These are phyloP conservation scores for Debaryomyces robertsiae DNA, from an alignment of 1,139 yeast species.

Conservation along the genomic window DNA sequence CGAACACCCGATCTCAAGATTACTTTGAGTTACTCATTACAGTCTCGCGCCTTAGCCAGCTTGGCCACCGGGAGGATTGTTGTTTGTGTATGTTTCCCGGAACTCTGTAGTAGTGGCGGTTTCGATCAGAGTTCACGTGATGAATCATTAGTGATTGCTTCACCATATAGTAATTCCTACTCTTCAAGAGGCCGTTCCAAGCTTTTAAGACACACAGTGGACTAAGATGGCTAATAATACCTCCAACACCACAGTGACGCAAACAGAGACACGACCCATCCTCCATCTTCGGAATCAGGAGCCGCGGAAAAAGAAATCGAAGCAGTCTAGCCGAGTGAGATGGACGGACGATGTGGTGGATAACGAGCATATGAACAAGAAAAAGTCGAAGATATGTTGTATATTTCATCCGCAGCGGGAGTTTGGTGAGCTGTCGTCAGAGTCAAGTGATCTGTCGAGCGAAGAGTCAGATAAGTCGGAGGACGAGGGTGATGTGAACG, in stretches of 20 bases:
- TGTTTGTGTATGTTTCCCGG: not conserved
- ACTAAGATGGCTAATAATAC: constrained; percentile 1
- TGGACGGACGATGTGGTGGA: constrained; percentile 90
- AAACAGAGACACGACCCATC: constrained; percentile 8
- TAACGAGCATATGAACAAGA: constrained; percentile 83
- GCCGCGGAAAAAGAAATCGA: constrained; percentile 18
- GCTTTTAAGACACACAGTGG: too few species aligned
- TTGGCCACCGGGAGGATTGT: constrained; percentile 67
- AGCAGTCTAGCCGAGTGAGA: constrained; percentile 55
- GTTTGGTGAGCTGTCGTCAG: constrained; percentile 61
- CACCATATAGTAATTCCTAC: too few species aligned
- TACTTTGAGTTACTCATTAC: constrained; percentile 55
- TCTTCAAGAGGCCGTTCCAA: too few species aligned
- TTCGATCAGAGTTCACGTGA: too few species aligned
- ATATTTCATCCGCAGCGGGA: constrained; percentile 84
- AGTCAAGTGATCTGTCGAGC: constrained; percentile 31
- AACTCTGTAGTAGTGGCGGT: too few species aligned
- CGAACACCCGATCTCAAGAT: constrained; percentile 87
- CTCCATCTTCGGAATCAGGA: constrained; percentile 6
- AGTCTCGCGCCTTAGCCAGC: constrained; percentile 85
- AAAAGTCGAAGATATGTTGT: constrained; percentile 93
- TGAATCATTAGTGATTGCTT: too few species aligned
- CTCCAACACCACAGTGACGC: constrained; percentile 6
- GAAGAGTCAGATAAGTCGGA: constrained; percentile 36
- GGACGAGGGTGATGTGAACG: constrained; percentile 16